phyloP scores from a whole-genome alignment of 768 basidiomycete genomes.

The Phanerochaete sordida region DNA sequence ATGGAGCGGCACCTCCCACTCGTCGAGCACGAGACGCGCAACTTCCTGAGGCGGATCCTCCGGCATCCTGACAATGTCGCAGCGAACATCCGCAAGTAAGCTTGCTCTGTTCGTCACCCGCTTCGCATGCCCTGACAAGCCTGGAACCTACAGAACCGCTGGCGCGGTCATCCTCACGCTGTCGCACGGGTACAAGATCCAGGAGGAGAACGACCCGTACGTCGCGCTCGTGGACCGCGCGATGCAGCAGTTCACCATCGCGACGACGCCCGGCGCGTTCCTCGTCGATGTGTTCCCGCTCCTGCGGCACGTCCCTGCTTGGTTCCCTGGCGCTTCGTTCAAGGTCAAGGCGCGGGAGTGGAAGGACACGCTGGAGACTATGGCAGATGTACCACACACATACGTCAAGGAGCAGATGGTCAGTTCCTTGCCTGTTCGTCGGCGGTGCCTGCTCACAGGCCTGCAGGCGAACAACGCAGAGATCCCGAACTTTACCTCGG shows the following conservation, averaged over 20 bases:
- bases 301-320: slow-evolving; percentile 16
- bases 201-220: slow-evolving; percentile 28
- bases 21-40: slow-evolving; percentile 27
- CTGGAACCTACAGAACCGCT: slow-evolving; percentile 17
- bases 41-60: slow-evolving; percentile 29
- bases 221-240: slow-evolving; percentile 27
- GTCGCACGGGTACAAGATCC: slow-evolving; percentile 11
- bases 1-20: slow-evolving; percentile 24
- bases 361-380: neutral
- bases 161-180: slow-evolving; percentile 22
- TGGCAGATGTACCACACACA: slow-evolving; percentile 27
- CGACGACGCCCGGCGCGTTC: slow-evolving; percentile 22
- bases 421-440: neutral
- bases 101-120: no score
- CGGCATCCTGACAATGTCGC: slow-evolving; percentile 20
- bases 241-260: slow-evolving; percentile 13
- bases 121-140: neutral
- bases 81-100: slow-evolving; percentile 29
- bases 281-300: slow-evolving; percentile 19
- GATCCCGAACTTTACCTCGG: slow-evolving; percentile 53
- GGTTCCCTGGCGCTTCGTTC: slow-evolving; percentile 25
- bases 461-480: slow-evolving; percentile 56
- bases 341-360: slow-evolving; percentile 4
- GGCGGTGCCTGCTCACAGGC: neutral
- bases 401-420: slow-evolving; percentile 32